Base-by-base conservation (phyloP, 1,139 yeast species). In the Ogataea hybrid region DNA sequence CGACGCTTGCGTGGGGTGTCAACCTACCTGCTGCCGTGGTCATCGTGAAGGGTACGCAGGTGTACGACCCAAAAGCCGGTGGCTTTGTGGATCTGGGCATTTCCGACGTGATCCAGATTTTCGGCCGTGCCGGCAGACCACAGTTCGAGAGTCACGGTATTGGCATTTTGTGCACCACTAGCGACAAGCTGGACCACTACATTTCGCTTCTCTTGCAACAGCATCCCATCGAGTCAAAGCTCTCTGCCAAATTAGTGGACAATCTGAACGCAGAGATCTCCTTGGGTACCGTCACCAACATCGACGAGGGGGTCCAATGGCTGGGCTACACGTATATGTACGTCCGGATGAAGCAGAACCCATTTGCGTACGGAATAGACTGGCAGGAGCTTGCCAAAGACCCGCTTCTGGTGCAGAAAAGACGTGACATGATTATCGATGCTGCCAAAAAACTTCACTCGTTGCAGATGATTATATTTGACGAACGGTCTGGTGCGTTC, bases 71-170 rank as follows among this genome's bases (percentile, higher is more conserved):
- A 0, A 88, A 90, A 58, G 86, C 84, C 44, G 98, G 98, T 71
- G 97, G 97, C 0, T 88, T 82, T 61, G 80, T 84, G 3, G 98
- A 94, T 59, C 71, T 94, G 42, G 97, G 97, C 2, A 90, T 94
- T 16, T 85, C 97, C 0, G 99, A 94, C 66, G 96, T 94, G 28
- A 84, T 94, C 48, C 99, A 94, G 67, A 94, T 94, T 55, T 92
- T 94, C 68, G 99, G 99, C 54, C 86, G 99, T 69, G 98, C 98
- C 30, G 99, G 99, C 67, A 81, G 99, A 67, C 99, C 99, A 0
- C 98, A 95, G 54, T 94, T 80, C 64, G 96, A 94, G 56, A 79
- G 78, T 44, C 84, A 76, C 59, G 99, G 98, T 70, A 86, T 92
- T 2, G 97, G 97, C 69, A 82, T 89, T 30, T 69, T 94, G 41